Conservation (phyloP, 306 rosid species). For the Crataegus laevigata region DNA sequence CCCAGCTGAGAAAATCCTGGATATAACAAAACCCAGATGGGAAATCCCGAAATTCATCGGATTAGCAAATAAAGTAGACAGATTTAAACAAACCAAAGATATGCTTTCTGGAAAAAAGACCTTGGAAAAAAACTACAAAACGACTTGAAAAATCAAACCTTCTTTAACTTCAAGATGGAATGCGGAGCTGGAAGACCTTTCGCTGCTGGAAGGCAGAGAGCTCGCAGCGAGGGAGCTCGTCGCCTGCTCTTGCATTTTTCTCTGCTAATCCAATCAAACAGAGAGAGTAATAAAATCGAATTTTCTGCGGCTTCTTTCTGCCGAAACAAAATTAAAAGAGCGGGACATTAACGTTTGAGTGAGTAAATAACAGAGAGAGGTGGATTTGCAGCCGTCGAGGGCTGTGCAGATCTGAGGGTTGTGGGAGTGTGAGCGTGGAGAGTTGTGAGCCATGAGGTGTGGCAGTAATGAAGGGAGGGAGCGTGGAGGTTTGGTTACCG, state of each 20-base stretch:
- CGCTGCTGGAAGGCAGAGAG: slow-evolving; percentile 65
- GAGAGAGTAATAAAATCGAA: background rate
- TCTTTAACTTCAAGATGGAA: slow-evolving; percentile 44
- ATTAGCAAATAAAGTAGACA: background rate
- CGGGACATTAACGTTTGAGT: slow-evolving; percentile 21
- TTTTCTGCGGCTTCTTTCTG: background rate
- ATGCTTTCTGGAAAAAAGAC: background rate
- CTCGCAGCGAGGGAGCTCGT: slow-evolving; percentile 48
- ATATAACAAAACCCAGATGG: slow-evolving; percentile 3
- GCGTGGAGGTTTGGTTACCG: slow-evolving; percentile 37
- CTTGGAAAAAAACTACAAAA: background rate
- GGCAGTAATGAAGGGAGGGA: slow-evolving; percentile 17
- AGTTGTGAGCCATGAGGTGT: slow-evolving; percentile 39
- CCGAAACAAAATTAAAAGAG: slow-evolving; percentile 13
- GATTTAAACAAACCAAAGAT: background rate
- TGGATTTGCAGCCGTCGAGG: slow-evolving; percentile 23
- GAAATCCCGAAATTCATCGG: background rate
- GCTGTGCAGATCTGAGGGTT: slow-evolving; percentile 16
- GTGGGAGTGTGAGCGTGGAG: slow-evolving; percentile 39
- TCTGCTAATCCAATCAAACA: background rate
- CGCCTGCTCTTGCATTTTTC: slow-evolving; percentile 43
- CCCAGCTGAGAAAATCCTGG: background rate
- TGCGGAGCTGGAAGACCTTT: slow-evolving; percentile 61
- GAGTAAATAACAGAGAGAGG: background rate
- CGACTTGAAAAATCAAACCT: slow-evolving; percentile 20